Evolutionary conservation across 2,329 filamentous ascomycete species (phyloP).

Genomic region (Ceratocystiopsis minuta): DNA sequence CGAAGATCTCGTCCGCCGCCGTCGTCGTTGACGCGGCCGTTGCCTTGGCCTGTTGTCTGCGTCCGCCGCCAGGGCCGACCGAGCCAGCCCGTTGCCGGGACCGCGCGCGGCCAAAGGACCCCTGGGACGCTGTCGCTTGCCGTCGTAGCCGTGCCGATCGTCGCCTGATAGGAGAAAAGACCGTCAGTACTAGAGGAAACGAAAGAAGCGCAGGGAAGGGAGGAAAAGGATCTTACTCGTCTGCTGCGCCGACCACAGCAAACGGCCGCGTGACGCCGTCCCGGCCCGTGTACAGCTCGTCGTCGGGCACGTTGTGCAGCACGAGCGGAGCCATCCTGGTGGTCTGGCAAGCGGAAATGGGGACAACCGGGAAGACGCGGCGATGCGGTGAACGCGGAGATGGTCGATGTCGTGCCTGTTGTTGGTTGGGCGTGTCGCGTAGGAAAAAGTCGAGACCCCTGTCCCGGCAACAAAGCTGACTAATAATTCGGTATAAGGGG

Average conservation of each 20-base stretch:
- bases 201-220: background rate
- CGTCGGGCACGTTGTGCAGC: slow-evolving; percentile 50
- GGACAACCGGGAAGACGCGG: no score
- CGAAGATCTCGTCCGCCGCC: slow-evolving; percentile 43
- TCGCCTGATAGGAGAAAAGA: slow-evolving; percentile 26
- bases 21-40: slow-evolving; percentile 36
- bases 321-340: slow-evolving; percentile 42
- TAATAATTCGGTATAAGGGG: no score
- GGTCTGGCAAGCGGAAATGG: no score
- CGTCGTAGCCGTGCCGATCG: slow-evolving; percentile 27
- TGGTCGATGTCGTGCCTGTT: no score
- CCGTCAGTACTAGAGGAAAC: slow-evolving; percentile 4
- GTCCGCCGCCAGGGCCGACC: slow-evolving; percentile 4
- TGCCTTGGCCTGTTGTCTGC: slow-evolving; percentile 24
- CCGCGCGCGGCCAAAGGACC: slow-evolving; percentile 48
- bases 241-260: slow-evolving; percentile 31
- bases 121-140: slow-evolving; percentile 30
- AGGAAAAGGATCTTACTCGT: slow-evolving; percentile 5
- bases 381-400: no score
- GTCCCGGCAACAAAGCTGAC: no score
- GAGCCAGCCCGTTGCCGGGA: slow-evolving; percentile 22
- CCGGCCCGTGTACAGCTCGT: slow-evolving; percentile 47
- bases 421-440: no score
- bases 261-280: slow-evolving; percentile 48
- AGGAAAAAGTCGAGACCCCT: no score